These are phyloP conservation scores for Bonnemaisonia californica DNA, from an alignment of 31 red algal genomes.

Conservation along the genomic window DNA sequence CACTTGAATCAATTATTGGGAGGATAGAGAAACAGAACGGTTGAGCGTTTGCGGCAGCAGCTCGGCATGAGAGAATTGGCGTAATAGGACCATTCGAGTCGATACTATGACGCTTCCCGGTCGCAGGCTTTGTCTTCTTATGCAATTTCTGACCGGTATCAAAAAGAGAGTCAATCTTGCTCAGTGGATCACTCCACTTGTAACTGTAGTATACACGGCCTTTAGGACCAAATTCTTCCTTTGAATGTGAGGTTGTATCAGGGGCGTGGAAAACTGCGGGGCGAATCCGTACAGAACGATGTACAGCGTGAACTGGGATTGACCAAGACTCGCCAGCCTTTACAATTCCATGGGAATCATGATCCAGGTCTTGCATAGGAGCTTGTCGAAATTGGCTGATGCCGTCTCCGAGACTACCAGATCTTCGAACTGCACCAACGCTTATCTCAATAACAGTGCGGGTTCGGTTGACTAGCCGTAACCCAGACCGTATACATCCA, in stretches of 20 bases:
- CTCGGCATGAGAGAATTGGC: constrained; percentile 59
- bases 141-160: constrained; percentile 30
- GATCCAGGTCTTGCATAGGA: background rate
- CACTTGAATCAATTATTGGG: constrained; percentile 43
- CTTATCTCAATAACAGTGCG: constrained; percentile 75
- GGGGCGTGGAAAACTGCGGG: constrained; percentile 73
- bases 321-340: constrained; percentile 62
- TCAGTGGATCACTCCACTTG: constrained; percentile 80
- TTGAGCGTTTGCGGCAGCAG: constrained; percentile 18
- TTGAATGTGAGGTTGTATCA: constrained; percentile 8
- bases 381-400: background rate
- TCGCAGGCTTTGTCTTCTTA: background rate
- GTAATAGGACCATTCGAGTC: background rate
- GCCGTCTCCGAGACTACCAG: constrained; percentile 27
- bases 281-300: constrained; percentile 64
- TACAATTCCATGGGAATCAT: constrained; percentile 27
- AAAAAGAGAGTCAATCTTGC: constrained; percentile 49
- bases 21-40: constrained; percentile 67
- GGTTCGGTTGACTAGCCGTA: constrained; percentile 84
- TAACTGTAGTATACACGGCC: constrained; percentile 45
- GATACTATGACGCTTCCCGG: background rate
- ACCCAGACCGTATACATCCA: constrained; percentile 79
- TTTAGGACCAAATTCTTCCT: background rate
- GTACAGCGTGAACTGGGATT: constrained; percentile 75
- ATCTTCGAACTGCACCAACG: constrained; percentile 56